phyloP scores from a whole-genome alignment of 1,284 basidiomycete species.

The Puccinia novopanici region DNA sequence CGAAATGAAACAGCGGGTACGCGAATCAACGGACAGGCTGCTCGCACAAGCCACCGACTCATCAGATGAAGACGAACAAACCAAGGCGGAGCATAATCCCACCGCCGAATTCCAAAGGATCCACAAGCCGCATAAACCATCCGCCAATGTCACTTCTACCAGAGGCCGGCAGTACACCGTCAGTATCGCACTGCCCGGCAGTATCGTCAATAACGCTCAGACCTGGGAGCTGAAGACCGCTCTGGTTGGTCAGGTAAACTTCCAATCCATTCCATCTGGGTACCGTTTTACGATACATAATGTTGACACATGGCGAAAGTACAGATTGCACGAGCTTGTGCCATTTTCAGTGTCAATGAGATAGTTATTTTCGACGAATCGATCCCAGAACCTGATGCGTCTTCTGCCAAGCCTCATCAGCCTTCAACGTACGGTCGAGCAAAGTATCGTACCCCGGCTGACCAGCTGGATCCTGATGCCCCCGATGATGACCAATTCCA shows the following conservation, averaged over 20 bases:
- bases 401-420: background rate
- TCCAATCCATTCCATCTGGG: background rate
- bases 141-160: conserved; percentile 23
- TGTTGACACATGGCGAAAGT: background rate
- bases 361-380: conserved; percentile 57
- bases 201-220: conserved; percentile 58
- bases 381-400: background rate
- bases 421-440: conserved; percentile 46
- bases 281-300: no score
- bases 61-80: background rate
- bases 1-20: conserved; percentile 16
- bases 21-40: background rate
- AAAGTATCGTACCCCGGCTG: conserved; percentile 51
- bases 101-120: conserved; percentile 28
- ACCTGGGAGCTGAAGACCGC: conserved; percentile 57
- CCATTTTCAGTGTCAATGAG: conserved; percentile 59
- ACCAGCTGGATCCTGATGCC: conserved; percentile 4
- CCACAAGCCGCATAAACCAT: conserved; percentile 50
- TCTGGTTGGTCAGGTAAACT: conserved; percentile 55
- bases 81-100: background rate
- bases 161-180: conserved; percentile 54
- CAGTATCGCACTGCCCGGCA: conserved; percentile 57
- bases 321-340: conserved; percentile 57
- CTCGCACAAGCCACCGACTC: background rate
- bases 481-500: conserved; percentile 50